A percentile compares a stretch with the other conserved stretches of the same genome.
Conservation (phyloP, 352 stramenopile genomes). For the Nannochloropsis limnetica region DNA sequence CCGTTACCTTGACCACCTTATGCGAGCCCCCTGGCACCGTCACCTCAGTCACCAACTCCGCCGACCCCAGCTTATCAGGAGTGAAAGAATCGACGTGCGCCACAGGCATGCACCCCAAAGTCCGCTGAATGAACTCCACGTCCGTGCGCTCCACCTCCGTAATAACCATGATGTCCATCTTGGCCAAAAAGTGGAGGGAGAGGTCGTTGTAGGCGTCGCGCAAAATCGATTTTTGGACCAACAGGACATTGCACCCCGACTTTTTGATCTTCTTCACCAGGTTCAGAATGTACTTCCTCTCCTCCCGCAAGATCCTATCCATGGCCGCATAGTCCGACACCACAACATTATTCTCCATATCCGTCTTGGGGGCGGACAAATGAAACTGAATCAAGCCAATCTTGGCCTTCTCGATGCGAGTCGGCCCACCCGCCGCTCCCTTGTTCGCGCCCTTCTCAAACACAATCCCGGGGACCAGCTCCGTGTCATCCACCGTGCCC, state of each 20-base stretch:
- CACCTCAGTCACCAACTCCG: constrained; percentile 88
- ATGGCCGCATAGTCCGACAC: constrained; percentile 98
- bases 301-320: constrained; percentile 96
- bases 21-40: constrained; percentile 75
- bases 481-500: constrained; percentile 97
- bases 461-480: constrained; percentile 91
- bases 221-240: constrained; percentile 99
- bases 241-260: constrained; percentile 90
- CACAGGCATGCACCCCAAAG: constrained; percentile 85
- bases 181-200: constrained; percentile 96
- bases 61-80: constrained; percentile 87
- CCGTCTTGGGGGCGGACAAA: constrained; percentile 95
- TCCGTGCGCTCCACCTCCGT: constrained; percentile 95
- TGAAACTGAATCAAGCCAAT: constrained; percentile 99
- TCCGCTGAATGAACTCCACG: constrained; percentile 96
- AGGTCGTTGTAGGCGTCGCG: constrained; percentile 99
- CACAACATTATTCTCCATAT: constrained; percentile 99
- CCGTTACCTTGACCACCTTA: constrained; percentile 98
- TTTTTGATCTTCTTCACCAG: constrained; percentile 98
- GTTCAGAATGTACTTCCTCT: constrained; percentile 96
- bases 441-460: constrained; percentile 86
- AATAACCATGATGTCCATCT: constrained; percentile 99
- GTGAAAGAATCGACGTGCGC: constrained; percentile 96
- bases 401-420: constrained; percentile 90
- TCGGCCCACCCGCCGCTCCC: constrained; percentile 62